phyloP scores from a whole-genome alignment of 2,329 filamentous ascomycete genomes.

The Colletotrichum viniferum region DNA sequence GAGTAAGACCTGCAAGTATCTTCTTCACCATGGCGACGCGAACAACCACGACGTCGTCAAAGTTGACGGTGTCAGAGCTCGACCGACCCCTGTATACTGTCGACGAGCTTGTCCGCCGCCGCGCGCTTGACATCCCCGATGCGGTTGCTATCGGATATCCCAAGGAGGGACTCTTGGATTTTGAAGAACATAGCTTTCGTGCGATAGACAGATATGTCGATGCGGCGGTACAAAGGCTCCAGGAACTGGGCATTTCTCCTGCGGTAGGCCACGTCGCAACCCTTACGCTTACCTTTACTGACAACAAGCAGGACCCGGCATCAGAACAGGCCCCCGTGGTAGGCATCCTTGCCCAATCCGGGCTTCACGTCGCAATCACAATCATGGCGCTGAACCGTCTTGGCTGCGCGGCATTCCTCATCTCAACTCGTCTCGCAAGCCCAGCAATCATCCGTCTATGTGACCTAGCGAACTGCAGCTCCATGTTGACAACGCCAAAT shows the following conservation, averaged over 20 bases:
- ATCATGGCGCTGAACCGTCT: constrained; percentile 57
- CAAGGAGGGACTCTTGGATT: neutral
- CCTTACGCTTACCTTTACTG: neutral
- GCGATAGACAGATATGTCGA: neutral
- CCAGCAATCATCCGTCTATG: neutral
- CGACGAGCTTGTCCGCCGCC: neutral
- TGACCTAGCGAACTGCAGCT: neutral
- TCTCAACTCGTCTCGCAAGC: neutral
- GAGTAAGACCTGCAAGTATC: neutral
- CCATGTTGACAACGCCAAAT: neutral
- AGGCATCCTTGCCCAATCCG: constrained; percentile 52
- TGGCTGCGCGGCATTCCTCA: constrained; percentile 47
- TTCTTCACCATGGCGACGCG: neutral
- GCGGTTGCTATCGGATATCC: neutral
- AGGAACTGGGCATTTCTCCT: neutral
- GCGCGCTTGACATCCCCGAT: neutral
- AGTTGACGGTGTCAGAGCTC: neutral
- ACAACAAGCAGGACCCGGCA: neutral
- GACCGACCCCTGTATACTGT: neutral
- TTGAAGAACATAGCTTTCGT: neutral
- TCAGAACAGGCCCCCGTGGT: constrained; percentile 41
- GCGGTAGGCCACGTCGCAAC: neutral
- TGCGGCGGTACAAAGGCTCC: neutral
- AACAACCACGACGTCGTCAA: neutral
- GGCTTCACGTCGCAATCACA: constrained; percentile 57